phyloP scores from a whole-genome alignment of 2,329 filamentous ascomycete genomes.

The Clathrospora elynae region DNA sequence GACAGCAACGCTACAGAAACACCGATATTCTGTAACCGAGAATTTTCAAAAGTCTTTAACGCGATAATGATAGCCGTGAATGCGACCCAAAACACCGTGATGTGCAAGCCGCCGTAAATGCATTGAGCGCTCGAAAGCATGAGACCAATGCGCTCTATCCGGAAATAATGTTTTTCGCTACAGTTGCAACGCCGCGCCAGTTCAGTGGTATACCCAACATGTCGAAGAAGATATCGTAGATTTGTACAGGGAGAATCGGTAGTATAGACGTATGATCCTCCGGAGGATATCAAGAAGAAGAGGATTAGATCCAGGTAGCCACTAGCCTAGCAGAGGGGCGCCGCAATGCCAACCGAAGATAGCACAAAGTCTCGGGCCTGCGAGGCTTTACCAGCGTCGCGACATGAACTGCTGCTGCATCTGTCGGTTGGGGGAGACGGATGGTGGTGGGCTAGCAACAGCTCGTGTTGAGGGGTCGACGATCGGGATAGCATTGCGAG shows the following conservation, averaged over 20 bases:
- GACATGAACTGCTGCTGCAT: constrained; percentile 59
- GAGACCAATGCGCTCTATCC: constrained; percentile 49
- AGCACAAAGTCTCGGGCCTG: constrained; percentile 41
- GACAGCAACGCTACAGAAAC: constrained; percentile 43
- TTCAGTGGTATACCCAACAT: constrained; percentile 50
- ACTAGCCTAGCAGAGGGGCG: constrained; percentile 49
- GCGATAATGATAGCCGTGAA: constrained; percentile 42
- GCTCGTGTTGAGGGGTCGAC: constrained; percentile 93
- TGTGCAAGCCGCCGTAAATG: constrained; percentile 50
- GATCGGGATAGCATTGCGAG: constrained; percentile 95
- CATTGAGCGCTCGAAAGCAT: constrained; percentile 47
- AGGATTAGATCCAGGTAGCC: constrained; percentile 47
- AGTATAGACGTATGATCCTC: constrained; percentile 49
- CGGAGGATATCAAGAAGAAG: constrained; percentile 47
- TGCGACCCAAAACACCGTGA: constrained; percentile 47
- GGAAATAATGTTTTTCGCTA: constrained; percentile 44
- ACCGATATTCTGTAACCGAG: constrained; percentile 43
- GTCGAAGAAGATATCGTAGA: constrained; percentile 49
- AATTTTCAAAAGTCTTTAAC: constrained; percentile 45
- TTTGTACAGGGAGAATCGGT: constrained; percentile 52
- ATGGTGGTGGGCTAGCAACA: constrained; percentile 85
- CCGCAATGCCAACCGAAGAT: constrained; percentile 42
- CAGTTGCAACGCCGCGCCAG: constrained; percentile 50
- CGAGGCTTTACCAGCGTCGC: constrained; percentile 55
- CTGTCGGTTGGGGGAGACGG: constrained; percentile 68